Base-by-base conservation (phyloP, 2,329 filamentous ascomycete species). In the Daldinia eschscholtzii region DNA sequence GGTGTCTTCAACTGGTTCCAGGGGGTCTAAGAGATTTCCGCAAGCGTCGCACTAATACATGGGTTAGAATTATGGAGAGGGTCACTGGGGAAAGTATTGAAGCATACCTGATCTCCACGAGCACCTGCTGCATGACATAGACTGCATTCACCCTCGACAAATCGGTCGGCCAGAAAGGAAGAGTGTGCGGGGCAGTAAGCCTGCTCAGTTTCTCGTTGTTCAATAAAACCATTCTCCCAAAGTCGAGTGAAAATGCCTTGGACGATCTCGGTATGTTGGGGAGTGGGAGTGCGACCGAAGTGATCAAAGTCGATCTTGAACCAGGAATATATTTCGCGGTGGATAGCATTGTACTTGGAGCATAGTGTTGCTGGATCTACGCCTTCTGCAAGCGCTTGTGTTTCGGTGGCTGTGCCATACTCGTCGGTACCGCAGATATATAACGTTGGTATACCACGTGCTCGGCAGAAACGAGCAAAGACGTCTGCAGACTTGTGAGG, bases 371-470 rank as follows among this genome's bases (percentile, higher is more conserved):
- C 87, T 23, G 95, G 94, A 12, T 91, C 93, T 71, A 94, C 85
- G 13, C 91, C 91, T 79, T 96, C 93, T 79, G 97, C 93, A 44
- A 98, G 88, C 4, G 95, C 95, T 83, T 97, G 97, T 28, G 95
- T 97, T 82, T 98, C 95, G 35, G 94, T 97, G 23, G 95, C 94
- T 12, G 95, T 98, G 65, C 95, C 95, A 80, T 98, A 98, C 82
- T 98, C 93, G 83, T 98, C 95, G 58, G 90, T 93, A 64, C 94
- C 94, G 81, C 94, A 97, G 73, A 97, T 86, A 80, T 90, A 97
- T 57, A 97, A 87, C 1, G 93, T 97, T 73, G 89, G 92, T 77
- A 91, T 87, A 63, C 91, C 92, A 76, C 93, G 88, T 48, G 92
- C 90, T 80, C 93, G 93, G 83, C 91, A 92, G 82, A 92, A 97